Base-by-base conservation (phyloP, 1,284 basidiomycete species). In the Golubevia sp. region DNA sequence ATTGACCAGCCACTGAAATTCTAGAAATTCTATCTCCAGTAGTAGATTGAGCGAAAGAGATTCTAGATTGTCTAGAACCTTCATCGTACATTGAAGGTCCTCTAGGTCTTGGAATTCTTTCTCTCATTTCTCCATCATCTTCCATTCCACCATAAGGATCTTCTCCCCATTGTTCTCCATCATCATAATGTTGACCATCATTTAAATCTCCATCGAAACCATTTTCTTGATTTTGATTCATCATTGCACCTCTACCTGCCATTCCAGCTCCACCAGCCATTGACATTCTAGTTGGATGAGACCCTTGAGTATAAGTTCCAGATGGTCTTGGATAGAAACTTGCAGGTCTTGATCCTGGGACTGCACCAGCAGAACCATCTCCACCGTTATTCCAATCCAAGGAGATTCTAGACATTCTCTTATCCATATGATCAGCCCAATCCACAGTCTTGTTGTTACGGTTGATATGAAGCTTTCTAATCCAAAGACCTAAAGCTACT, bases 361-460 rank as follows among this genome's bases (percentile, higher is more conserved):
- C 27, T 48, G 75, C 64, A 23, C 77, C 77, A 25, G 63, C 67
- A 21, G 70, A 70, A 49, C 77, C 77, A 55, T 77, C 77, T 55
- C 77, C 77, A 34, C 75, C 77, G 18, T 44, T 24, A 21, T 63
- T 68, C 77, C 77, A 79, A 61, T 79, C 77, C 63, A 79, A 66
- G 44, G 77, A 79, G 62, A 79, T 76, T 48, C 76, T 67, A 60
- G 65, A 69, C 77, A 79, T 79, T 67, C 77, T 75, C 70, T 79
- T 71, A 74, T 79, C 77, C 75, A 79, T 76, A 63, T 76, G 68
- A 23, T 79, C 73, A 44, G 77, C 77, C 75, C 75, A 79, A 70
- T 79, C 74, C 55, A 73, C 77, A 48, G 73, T 76, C 71, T 79
- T 79, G 75, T 79, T 79, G 72, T 66, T 62, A 1, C 77, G 67